These are phyloP conservation scores for Schoenoplectus tabernaemontani DNA, from an alignment of 202 grass and related monocot species.

Conservation along the genomic window DNA sequence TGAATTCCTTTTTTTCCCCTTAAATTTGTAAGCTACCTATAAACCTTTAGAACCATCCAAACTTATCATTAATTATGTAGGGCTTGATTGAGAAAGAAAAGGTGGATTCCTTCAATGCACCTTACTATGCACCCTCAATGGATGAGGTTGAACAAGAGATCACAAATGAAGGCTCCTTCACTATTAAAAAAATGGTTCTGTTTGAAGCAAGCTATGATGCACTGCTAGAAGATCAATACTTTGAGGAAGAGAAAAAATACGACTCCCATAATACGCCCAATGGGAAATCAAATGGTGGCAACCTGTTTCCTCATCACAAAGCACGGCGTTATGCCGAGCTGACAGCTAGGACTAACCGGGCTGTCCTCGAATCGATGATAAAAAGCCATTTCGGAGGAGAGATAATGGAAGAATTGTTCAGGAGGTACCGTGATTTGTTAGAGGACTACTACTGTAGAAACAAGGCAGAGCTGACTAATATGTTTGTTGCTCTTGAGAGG, in stretches of 20 bases:
- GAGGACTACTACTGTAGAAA: slow-evolving; percentile 28
- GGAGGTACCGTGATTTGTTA: slow-evolving; percentile 23
- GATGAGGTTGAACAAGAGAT: slow-evolving; percentile 36
- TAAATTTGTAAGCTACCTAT: neutral
- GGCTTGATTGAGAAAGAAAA: slow-evolving; percentile 34
- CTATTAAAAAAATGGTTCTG: slow-evolving; percentile 24
- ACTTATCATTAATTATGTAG: neutral
- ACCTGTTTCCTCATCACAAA: neutral
- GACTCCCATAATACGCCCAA: neutral
- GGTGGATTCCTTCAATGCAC: slow-evolving; percentile 40
- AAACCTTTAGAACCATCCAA: neutral
- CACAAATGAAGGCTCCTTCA: slow-evolving; percentile 36
- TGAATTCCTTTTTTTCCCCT: too few relatives aligned
- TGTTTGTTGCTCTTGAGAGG: slow-evolving; percentile 34
- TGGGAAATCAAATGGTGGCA: neutral
- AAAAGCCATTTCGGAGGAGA: slow-evolving; percentile 33
- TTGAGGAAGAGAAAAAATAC: neutral
- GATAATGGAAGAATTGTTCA: slow-evolving; percentile 36
- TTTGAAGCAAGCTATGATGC: slow-evolving; percentile 33
- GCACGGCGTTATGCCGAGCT: neutral
- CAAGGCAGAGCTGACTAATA: slow-evolving; percentile 34
- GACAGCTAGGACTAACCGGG: slow-evolving; percentile 22
- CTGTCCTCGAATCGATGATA: slow-evolving; percentile 44
- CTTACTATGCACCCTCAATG: slow-evolving; percentile 38
- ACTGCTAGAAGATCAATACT: neutral